phyloP scores from a whole-genome alignment of 208 protist species.

The Wallacemonas sp. region DNA sequence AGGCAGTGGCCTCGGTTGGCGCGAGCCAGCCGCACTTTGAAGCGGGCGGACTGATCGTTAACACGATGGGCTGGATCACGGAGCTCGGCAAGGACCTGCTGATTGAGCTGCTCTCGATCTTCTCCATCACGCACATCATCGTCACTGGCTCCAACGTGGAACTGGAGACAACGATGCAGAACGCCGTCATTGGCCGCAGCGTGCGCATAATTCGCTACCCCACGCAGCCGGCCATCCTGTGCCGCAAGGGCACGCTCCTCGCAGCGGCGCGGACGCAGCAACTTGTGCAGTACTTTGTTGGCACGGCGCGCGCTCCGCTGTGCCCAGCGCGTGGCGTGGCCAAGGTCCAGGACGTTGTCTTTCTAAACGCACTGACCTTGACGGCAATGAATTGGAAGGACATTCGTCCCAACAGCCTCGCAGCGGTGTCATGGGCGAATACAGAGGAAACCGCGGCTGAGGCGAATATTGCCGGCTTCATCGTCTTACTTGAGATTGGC shows the following conservation, averaged over 20 bases:
- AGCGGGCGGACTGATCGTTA: slow-evolving; percentile 70
- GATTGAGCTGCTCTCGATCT: slow-evolving; percentile 72
- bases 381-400: slow-evolving; percentile 51
- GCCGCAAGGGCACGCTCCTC: slow-evolving; percentile 25
- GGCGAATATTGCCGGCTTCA: slow-evolving; percentile 76
- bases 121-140: slow-evolving; percentile 78
- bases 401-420: slow-evolving; percentile 51
- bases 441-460: slow-evolving; percentile 49
- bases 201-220: slow-evolving; percentile 55
- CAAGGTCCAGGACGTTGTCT: slow-evolving; percentile 58
- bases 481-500: slow-evolving; percentile 78
- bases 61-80: slow-evolving; percentile 73
- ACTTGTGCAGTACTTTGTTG: slow-evolving; percentile 67
- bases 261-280: slow-evolving; percentile 35
- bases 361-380: slow-evolving; percentile 68
- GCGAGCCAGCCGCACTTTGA: slow-evolving; percentile 51
- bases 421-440: slow-evolving; percentile 69
- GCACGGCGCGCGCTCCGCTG: slow-evolving; percentile 61
- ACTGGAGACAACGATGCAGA: slow-evolving; percentile 51
- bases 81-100: slow-evolving; percentile 62
- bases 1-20: slow-evolving; percentile 50
- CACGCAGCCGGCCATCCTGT: slow-evolving; percentile 31
- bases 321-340: slow-evolving; percentile 53
- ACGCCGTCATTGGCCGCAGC: slow-evolving; percentile 39
- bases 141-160: slow-evolving; percentile 60